Evolutionary conservation across 495 filamentous ascomycete species (phyloP).

Genomic region (Aspergillus cavernicola): DNA sequence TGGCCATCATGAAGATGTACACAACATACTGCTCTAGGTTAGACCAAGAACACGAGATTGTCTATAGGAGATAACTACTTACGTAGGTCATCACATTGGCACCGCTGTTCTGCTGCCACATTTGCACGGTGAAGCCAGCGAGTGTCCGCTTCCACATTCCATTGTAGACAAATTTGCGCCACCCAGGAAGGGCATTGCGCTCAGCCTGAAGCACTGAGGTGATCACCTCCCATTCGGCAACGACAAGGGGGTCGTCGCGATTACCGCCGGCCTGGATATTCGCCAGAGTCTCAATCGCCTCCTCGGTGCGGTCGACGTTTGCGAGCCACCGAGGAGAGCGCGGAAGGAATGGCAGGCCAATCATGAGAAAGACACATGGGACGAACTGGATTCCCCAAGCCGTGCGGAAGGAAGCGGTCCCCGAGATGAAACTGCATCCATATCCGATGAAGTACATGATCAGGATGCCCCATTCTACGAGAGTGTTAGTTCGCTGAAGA

Average conservation of each 20-base stretch:
- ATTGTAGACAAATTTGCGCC: constrained; percentile 56
- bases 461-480: constrained; percentile 50
- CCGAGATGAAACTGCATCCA: constrained; percentile 54
- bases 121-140: constrained; percentile 55
- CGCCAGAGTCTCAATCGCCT: constrained; percentile 58
- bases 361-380: constrained; percentile 53
- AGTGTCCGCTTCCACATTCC: constrained; percentile 66
- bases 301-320: constrained; percentile 55
- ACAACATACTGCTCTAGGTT: constrained; percentile 42
- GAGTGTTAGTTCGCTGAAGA: not conserved
- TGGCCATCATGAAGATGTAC: constrained; percentile 55
- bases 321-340: constrained; percentile 63
- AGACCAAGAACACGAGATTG: too few relatives aligned
- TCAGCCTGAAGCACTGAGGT: constrained; percentile 52
- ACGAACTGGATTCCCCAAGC: constrained; percentile 64
- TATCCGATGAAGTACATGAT: constrained; percentile 52
- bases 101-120: constrained; percentile 59
- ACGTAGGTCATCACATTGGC: constrained; percentile 56
- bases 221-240: constrained; percentile 62
- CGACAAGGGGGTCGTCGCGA: constrained; percentile 54
- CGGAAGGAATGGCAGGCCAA: constrained; percentile 60
- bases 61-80: not conserved
- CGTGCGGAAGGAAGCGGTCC: constrained; percentile 57
- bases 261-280: constrained; percentile 59
- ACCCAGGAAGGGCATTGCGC: constrained; percentile 49